Evolutionary conservation across 2,329 filamentous ascomycete species (phyloP), one percentile per base, ranked within the genome.

Genomic region (Raffaelea ambrosiae): DNA sequence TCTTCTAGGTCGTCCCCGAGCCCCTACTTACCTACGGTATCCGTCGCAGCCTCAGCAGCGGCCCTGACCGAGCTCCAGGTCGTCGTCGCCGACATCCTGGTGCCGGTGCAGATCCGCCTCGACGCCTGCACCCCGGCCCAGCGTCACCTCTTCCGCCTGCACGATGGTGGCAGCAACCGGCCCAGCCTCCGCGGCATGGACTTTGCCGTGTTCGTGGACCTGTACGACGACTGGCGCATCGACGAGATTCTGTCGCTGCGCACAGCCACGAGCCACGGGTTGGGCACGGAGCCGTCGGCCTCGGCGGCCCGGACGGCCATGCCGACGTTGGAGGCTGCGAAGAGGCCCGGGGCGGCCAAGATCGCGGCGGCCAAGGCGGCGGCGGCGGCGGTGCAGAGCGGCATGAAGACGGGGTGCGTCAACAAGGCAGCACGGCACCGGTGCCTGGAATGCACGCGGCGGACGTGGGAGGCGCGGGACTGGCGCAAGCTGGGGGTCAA

Each of bases 211-310:
- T 47, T 54, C 1, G 54, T 50, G 5, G 49, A 47, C 33, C 46
- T 55, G 5, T 49, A 55, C 48, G 52, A 55, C 35, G 46, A 53
- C 49, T 26, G 35, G 48, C 50, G 54, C n/a, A 50, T 55, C 26
- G 48, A 48, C n/a, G 54, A 55, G 44, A n/a, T 55, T 3, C 40
- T 55, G 10, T 50, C 50, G n/a, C 44, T 55, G 43, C 21, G 21
- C 9, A 29, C 26, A 13, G 26, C 26, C 7, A 29, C 26, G 26
- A 13, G 26, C 7, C 13, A 13, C 26, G 26, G 26, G 7, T 7
- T 13, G 26, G 26, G 26, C 26, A 29, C 7, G 26, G 26, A 7
- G 26, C 26, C 26, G 13, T 7, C 26, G 7, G 7, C 13, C 13
- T 29, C 13, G n/a, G n/a, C n/a, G n/a, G n/a, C n/a, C n/a, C n/a